phyloP scores from a whole-genome alignment of 2,329 filamentous ascomycete species.

The Fragosphaeria purpurea region DNA sequence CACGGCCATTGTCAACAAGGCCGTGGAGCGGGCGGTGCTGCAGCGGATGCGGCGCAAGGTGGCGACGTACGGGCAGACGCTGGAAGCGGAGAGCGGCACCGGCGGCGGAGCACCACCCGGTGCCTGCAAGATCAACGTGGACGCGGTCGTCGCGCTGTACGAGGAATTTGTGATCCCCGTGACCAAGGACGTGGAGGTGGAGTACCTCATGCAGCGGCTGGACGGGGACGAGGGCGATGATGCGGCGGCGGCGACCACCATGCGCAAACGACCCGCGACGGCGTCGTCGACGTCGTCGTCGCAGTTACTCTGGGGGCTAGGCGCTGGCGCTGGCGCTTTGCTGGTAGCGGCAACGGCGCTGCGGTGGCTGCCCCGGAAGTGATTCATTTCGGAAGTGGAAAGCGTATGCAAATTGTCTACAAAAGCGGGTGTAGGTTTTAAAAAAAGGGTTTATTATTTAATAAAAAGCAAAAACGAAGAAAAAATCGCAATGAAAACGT shows the following conservation, averaged over 20 bases:
- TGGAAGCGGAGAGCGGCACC: constrained; percentile 46
- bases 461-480: not conserved
- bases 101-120: constrained; percentile 40
- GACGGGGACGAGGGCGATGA: constrained; percentile 7
- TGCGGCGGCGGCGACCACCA: not conserved
- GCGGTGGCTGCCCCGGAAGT: constrained; percentile 9
- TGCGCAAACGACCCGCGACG: too few species aligned
- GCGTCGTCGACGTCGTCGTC: too few species aligned
- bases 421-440: not conserved
- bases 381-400: not conserved
- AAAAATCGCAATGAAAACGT: not conserved
- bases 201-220: constrained; percentile 92
- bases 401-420: too few species aligned
- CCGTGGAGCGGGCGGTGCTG: constrained; percentile 85
- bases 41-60: constrained; percentile 81
- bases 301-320: constrained; percentile 1
- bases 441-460: not conserved
- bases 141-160: constrained; percentile 86
- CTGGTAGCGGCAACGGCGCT: not conserved
- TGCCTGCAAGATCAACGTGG: constrained; percentile 72
- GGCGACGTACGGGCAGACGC: constrained; percentile 86
- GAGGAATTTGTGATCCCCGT: constrained; percentile 87
- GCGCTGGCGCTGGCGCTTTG: not conserved
- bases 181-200: constrained; percentile 97
- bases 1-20: constrained; percentile 78